Conservation (phyloP, 768 basidiomycete species). For the Auricularia sp. region DNA sequence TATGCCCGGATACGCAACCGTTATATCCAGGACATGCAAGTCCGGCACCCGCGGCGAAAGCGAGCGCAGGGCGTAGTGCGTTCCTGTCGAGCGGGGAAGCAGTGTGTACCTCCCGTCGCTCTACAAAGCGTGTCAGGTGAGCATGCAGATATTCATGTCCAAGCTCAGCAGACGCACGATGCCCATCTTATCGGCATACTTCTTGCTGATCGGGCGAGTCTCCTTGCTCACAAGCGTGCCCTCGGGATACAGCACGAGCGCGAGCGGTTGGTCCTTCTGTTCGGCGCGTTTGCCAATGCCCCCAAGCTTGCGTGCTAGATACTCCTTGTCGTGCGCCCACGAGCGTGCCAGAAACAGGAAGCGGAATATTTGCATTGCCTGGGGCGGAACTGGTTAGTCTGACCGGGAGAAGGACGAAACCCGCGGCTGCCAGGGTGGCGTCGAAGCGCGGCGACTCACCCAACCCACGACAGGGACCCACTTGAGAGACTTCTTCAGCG, state of each 20-base stretch:
- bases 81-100: conserved; percentile 85
- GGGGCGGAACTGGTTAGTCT: neutral
- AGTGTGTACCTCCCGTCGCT: conserved; percentile 70
- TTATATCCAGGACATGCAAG: conserved; percentile 81
- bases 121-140: conserved; percentile 28
- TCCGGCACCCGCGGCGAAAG: conserved; percentile 67
- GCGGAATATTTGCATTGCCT: conserved; percentile 90
- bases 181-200: conserved; percentile 80
- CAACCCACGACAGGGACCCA: conserved; percentile 82
- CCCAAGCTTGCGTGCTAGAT: conserved; percentile 55
- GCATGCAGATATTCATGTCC: neutral
- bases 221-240: conserved; percentile 86
- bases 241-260: conserved; percentile 87
- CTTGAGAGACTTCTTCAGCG: conserved; percentile 84
- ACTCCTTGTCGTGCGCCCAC: conserved; percentile 74
- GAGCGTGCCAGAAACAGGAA: conserved; percentile 91
- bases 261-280: conserved; percentile 56
- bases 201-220: conserved; percentile 75
- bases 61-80: conserved; percentile 75
- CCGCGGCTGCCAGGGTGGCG: neutral
- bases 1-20: conserved; percentile 85
- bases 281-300: conserved; percentile 62
- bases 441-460: conserved; percentile 34
- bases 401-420: neutral
- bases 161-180: conserved; percentile 48